Base-by-base conservation (phyloP, 2,329 filamentous ascomycete genomes). In the Neophaeococcomyces aloes region DNA sequence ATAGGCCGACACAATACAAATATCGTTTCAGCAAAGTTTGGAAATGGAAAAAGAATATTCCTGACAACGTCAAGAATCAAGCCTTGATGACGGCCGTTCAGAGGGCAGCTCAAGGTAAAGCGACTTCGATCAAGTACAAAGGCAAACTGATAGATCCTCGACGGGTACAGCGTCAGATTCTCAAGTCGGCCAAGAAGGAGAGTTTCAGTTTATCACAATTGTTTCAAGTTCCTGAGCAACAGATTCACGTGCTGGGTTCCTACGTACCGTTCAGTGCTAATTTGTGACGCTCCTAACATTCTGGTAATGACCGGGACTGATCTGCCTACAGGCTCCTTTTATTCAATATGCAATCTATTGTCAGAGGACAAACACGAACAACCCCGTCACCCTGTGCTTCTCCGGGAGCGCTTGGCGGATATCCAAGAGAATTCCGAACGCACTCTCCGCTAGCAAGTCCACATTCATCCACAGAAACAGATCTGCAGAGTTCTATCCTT, bases 21-120 rank as follows among this genome's bases (percentile, higher is more conserved):
- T 40, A 40, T 25, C 15, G 38, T 15, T 40, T 40, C 38, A n/a
- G n/a, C n/a, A 40, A 25, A 40, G 4, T 6, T 10, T 40, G 38
- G 25, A 18, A 18, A 3, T 40, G 38, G 38, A 38, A 23, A 17
- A 38, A 38, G 35, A 38, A 38, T 13, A 23, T 38, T n/a, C 35
- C 35, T 3, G n/a, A 14, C 10, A 3, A 23, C 7, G 25, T 38
- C n/a, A 38, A 38, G 21, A 17, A 27, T 7, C 15, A 40, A 25
- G 14, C 21, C 3, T 19, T 40, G 15, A 30, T 25, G 6, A 29
- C 23, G 15, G 38, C 25, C 25, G 4, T 30, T 7, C 18, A 40
- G 30, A 30, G 38, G 30, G 25, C 38, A 40, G 38, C 38, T 25
- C 25, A 6, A 30, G 38, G 38, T 14, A 30, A 40, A 10, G 10